These are phyloP conservation scores for Hypericum perforatum DNA, from an alignment of 345 rosid species.

Conservation along the genomic window DNA sequence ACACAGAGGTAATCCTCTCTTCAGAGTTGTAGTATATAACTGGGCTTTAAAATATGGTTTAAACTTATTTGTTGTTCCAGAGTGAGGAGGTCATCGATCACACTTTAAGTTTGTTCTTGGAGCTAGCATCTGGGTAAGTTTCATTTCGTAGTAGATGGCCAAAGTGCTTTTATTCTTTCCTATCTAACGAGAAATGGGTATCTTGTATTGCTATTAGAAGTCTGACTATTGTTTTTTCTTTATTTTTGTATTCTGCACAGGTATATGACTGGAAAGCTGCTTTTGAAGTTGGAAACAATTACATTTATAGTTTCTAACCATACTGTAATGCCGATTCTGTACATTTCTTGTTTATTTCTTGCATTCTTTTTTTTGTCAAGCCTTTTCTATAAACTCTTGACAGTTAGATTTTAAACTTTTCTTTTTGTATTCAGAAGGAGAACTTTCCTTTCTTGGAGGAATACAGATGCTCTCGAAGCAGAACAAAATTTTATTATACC, in stretches of 20 bases:
- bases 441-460: slow-evolving; percentile 92
- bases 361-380: slow-evolving; percentile 8
- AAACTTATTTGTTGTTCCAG: slow-evolving; percentile 27
- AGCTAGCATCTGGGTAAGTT: slow-evolving; percentile 88
- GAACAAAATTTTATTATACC: slow-evolving; percentile 90
- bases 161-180: neutral
- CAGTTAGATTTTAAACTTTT: neutral
- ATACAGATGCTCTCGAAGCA: slow-evolving; percentile 86
- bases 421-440: slow-evolving; percentile 52
- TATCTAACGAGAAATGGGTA: too few species aligned
- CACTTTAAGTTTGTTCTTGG: slow-evolving; percentile 89
- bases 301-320: slow-evolving; percentile 91
- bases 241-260: slow-evolving; percentile 29
- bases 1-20: slow-evolving; percentile 49
- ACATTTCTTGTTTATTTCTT: slow-evolving; percentile 8
- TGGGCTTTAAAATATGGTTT: too few species aligned
- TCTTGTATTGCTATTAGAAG: neutral
- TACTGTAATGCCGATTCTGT: slow-evolving; percentile 47
- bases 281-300: slow-evolving; percentile 80
- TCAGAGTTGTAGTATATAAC: too few species aligned
- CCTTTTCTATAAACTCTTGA: slow-evolving; percentile 7
- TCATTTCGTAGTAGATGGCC: slow-evolving; percentile 13
- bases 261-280: slow-evolving; percentile 97
- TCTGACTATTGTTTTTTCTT: slow-evolving; percentile 1
- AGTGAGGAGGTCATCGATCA: slow-evolving; percentile 90